Evolutionary conservation across 495 filamentous ascomycete genomes (phyloP).

Genomic region (Hypomontagnella monticulosa): DNA sequence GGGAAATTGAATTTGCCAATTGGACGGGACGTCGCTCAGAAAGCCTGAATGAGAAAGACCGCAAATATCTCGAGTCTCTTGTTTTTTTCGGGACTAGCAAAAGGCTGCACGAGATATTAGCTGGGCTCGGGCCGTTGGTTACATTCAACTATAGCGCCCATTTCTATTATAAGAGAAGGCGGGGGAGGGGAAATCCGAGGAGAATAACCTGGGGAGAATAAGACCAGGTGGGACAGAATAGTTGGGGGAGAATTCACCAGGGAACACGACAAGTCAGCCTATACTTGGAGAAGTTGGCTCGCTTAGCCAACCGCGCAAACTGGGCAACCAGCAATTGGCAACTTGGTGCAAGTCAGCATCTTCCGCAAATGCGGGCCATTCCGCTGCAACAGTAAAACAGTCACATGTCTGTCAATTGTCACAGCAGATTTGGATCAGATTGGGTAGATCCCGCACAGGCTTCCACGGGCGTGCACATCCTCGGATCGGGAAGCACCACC

Average conservation of each 20-base stretch:
- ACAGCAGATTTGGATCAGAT: slow-evolving; percentile 25
- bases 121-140: slow-evolving; percentile 29
- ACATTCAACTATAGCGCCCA: slow-evolving; percentile 22
- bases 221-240: background rate
- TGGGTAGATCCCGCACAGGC: slow-evolving; percentile 32
- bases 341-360: background rate
- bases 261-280: background rate
- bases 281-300: background rate
- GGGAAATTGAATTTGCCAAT: slow-evolving; percentile 31
- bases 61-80: slow-evolving; percentile 8
- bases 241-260: slow-evolving; percentile 5
- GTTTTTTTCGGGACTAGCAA: slow-evolving; percentile 9
- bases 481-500: slow-evolving; percentile 40
- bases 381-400: slow-evolving; percentile 41
- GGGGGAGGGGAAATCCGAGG: slow-evolving; percentile 22
- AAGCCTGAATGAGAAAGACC: slow-evolving; percentile 5
- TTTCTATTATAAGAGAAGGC: slow-evolving; percentile 32
- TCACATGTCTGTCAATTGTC: slow-evolving; percentile 34
- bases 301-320: slow-evolving; percentile 1
- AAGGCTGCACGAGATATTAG: slow-evolving; percentile 13
- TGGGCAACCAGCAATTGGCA: background rate
- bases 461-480: slow-evolving; percentile 33
- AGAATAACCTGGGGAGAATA: slow-evolving; percentile 6
- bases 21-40: slow-evolving; percentile 28
- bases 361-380: slow-evolving; percentile 35